These are phyloP conservation scores for Hortiboletus campestris DNA, from an alignment of 768 basidiomycete species.

Conservation along the genomic window DNA sequence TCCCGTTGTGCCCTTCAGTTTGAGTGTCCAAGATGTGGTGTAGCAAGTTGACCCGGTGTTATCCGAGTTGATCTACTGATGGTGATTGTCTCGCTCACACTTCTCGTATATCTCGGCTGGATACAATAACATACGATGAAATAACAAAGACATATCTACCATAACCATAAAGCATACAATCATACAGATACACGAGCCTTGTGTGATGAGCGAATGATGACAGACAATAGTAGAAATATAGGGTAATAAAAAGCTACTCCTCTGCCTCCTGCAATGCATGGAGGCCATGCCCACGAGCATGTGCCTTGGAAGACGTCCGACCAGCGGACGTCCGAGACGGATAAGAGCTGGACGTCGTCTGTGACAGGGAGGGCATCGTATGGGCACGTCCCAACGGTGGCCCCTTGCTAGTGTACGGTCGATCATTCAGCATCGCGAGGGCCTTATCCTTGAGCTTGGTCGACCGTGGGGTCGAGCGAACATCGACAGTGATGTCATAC, in stretches of 20 bases:
- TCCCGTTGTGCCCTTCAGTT: too few relatives aligned
- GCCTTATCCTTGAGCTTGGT: slow-evolving; percentile 1
- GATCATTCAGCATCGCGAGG: background rate
- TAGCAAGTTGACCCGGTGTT: too few relatives aligned
- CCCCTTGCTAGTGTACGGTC: background rate
- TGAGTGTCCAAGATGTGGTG: too few relatives aligned
- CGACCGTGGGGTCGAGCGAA: background rate
- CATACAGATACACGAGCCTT: background rate
- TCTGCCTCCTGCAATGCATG: background rate
- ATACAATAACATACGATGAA: background rate
- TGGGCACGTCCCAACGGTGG: slow-evolving; percentile 12
- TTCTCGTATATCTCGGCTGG: background rate
- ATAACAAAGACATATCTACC: background rate
- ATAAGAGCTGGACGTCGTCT: background rate
- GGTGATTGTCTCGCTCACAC: too few relatives aligned
- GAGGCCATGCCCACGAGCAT: background rate
- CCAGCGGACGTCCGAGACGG: background rate
- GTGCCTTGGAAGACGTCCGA: background rate
- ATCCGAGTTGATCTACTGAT: too few relatives aligned
- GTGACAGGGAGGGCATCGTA: slow-evolving; percentile 16
- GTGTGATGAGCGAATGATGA: background rate
- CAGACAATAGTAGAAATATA: background rate
- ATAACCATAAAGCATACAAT: slow-evolving; percentile 3
- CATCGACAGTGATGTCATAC: background rate
- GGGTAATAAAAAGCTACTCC: background rate